A percentile compares a stretch with the other conserved stretches of the same genome.
Evolutionary conservation across 2,329 filamentous ascomycete genomes (phyloP).

Genomic region (Orbilia brochopaga): DNA sequence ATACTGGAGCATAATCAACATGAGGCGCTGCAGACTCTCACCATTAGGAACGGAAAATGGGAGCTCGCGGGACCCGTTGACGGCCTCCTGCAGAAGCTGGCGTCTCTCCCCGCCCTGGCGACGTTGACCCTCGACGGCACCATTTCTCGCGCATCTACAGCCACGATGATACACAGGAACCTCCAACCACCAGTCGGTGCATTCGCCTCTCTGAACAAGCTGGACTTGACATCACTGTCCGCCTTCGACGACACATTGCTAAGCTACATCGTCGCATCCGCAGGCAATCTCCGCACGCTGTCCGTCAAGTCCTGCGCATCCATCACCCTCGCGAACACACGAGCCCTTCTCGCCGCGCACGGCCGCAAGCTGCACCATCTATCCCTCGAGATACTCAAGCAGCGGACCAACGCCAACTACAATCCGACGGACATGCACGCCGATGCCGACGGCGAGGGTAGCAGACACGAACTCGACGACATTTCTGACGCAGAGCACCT

Average conservation of each 20-base stretch:
- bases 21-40: constrained; percentile 1
- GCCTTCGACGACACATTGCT: constrained; percentile 14
- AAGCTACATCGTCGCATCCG: not conserved
- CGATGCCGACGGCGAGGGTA: not conserved
- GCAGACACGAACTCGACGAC: constrained; percentile 10
- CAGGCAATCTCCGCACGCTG: constrained; percentile 3
- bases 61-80: constrained; percentile 9
- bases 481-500: constrained; percentile 31
- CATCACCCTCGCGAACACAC: constrained; percentile 21
- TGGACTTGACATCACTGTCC: constrained; percentile 24
- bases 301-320: constrained; percentile 13
- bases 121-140: constrained; percentile 19
- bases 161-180: not conserved
- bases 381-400: constrained; percentile 26
- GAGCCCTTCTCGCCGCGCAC: constrained; percentile 14
- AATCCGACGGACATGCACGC: not conserved
- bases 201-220: constrained; percentile 4
- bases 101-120: constrained; percentile 8
- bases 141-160: not conserved
- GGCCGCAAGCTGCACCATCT: constrained; percentile 15
- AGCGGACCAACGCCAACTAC: not conserved
- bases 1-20: constrained; percentile 1
- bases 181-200: not conserved
- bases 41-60: constrained; percentile 25
- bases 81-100: constrained; percentile 7